These are phyloP conservation scores for Paramarasmius palmivorus DNA, from an alignment of 1,284 basidiomycete genomes.

Conservation along the genomic window DNA sequence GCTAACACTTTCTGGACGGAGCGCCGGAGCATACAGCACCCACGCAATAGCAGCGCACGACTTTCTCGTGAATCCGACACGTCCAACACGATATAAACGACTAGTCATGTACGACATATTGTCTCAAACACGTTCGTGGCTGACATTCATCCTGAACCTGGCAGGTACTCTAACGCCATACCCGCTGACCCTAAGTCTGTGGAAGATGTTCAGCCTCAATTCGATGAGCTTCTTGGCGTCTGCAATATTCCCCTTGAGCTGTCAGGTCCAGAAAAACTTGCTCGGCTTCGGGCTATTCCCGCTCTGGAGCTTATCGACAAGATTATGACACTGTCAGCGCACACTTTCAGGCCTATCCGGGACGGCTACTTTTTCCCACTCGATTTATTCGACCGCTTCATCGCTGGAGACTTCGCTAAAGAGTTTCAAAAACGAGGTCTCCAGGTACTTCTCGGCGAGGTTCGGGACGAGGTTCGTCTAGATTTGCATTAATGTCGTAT, in stretches of 20 bases:
- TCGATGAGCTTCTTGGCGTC: slow-evolving; percentile 13
- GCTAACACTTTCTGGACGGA: slow-evolving; percentile 14
- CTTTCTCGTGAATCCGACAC: slow-evolving; percentile 8
- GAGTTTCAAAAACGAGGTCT: slow-evolving; percentile 13
- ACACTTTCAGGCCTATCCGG: slow-evolving; percentile 15
- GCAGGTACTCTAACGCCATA: slow-evolving; percentile 17
- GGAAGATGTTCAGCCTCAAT: slow-evolving; percentile 16
- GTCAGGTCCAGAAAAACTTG: slow-evolving; percentile 14
- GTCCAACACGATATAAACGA: slow-evolving; percentile 9
- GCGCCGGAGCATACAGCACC: slow-evolving; percentile 15
- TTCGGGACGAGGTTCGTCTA: slow-evolving; percentile 13
- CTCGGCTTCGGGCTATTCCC: slow-evolving; percentile 10
- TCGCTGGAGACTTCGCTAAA: slow-evolving; percentile 13
- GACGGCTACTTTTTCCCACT: slow-evolving; percentile 16
- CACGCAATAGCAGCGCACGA: slow-evolving; percentile 16
- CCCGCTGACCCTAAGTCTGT: slow-evolving; percentile 16
- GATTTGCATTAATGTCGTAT: background rate
- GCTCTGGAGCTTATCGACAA: slow-evolving; percentile 11
- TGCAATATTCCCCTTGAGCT: slow-evolving; percentile 10
- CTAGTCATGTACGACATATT: slow-evolving; percentile 14
- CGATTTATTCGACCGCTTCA: slow-evolving; percentile 14
- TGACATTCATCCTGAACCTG: background rate
- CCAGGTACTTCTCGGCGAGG: slow-evolving; percentile 14
- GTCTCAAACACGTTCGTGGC: background rate
- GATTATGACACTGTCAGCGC: slow-evolving; percentile 14